These are phyloP conservation scores for Oryza australiensis DNA, from an alignment of 176 grass and related monocot species.

Conservation along the genomic window DNA sequence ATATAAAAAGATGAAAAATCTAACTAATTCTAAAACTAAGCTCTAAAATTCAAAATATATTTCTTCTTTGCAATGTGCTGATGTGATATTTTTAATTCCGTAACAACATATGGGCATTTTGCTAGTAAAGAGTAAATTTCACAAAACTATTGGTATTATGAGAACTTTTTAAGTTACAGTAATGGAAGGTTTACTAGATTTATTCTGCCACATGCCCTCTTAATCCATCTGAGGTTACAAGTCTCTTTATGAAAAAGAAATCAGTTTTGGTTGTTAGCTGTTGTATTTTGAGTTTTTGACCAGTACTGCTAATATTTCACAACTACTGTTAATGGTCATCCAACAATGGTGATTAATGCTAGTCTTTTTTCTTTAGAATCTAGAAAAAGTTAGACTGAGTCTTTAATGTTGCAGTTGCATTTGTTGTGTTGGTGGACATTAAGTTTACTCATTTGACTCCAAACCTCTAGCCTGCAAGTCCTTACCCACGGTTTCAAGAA, in stretches of 20 bases:
- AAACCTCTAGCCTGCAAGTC: neutral
- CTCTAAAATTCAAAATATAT: too few species aligned
- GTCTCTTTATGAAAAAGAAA: constrained; percentile 1
- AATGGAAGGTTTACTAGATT: constrained; percentile 6
- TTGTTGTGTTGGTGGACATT: constrained; percentile 9
- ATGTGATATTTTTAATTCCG: too few species aligned
- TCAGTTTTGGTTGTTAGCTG: constrained; percentile 25
- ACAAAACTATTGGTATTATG: constrained; percentile 15
- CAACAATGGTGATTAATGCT: neutral
- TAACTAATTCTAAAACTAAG: too few species aligned
- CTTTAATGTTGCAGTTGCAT: constrained; percentile 7
- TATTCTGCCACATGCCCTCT: constrained; percentile 1
- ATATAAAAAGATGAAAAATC: too few species aligned
- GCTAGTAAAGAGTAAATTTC: neutral
- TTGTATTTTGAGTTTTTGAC: neutral
- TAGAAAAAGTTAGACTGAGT: neutral
- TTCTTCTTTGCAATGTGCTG: too few species aligned
- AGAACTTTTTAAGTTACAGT: neutral
- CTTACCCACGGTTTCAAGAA: constrained; percentile 28
- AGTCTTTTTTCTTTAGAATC: constrained; percentile 18
- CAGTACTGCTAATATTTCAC: neutral
- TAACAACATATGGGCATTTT: too few species aligned
- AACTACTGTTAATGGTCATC: constrained; percentile 7
- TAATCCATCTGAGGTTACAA: constrained; percentile 15
- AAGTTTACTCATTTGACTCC: neutral